Evolutionary conservation across 495 filamentous ascomycete genomes (phyloP), one percentile per base, ranked within the genome.

Genomic region (Schizothecium vesticola): DNA sequence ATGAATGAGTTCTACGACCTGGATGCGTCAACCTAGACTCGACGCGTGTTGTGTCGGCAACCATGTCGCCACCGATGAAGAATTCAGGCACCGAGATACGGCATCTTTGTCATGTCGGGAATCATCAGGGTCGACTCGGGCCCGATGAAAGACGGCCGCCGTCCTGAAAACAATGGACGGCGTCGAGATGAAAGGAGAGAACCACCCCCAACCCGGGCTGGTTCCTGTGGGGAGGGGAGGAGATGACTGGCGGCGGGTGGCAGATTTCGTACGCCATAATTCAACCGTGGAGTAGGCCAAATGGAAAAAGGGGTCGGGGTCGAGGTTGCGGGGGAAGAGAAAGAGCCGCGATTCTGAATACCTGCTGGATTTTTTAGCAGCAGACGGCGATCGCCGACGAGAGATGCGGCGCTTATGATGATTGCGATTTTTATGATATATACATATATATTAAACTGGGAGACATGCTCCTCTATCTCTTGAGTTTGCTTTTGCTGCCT

Each of bases 131-230:
- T 16, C 36, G 36, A 19, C 36, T 43, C 36, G 36, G 36, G 16
- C 36, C 36, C 36, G 36, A 43, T n/a, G 16, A 51, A 51, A 51
- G 6, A 19, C 43, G 16, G 31, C 1, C 31, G 10, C 43, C 43
- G 43, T 8, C 43, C 43, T 4, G 43, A 51, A 19, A 51, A 51
- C 43, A 51, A 51, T 51, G 43, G 43, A 51, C 3, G 31, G 12
- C 43, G 43, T 8, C 7, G 43, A 1, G 7, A 51, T 51, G 6
- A 51, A n/a, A 51, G 43, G 19, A 25, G 75, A 75, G 56, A 56
- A 68, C 63, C 28, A 58, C 16, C 43, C 43, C 43, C 43, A 8
- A 51, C 43, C 43, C 43, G 43, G 43, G 43, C 43, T 51, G 43
- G 43, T 51, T 51, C 43, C 43, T 51, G 43, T 51, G 43, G 19